These are phyloP conservation scores for Lactifluus echinatus DNA, from an alignment of 768 basidiomycete genomes.

Conservation along the genomic window DNA sequence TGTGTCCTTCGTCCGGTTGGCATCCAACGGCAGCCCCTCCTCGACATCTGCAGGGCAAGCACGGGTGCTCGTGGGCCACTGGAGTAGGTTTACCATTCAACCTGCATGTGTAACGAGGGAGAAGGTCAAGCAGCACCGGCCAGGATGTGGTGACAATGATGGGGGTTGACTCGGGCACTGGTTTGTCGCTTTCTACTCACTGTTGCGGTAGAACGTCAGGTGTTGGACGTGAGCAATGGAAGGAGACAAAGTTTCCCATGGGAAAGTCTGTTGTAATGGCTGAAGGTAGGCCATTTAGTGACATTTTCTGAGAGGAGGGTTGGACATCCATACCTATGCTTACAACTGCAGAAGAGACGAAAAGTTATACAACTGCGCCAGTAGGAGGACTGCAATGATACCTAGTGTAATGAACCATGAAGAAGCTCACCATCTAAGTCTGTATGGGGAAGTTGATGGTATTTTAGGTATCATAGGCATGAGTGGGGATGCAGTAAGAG, in stretches of 20 bases:
- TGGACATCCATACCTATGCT: constrained; percentile 28
- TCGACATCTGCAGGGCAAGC: constrained; percentile 1
- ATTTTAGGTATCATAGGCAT: background rate
- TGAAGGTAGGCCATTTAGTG: background rate
- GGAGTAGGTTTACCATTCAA: background rate
- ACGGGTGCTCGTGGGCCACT: background rate
- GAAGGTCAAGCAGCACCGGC: background rate
- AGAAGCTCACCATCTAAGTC: constrained; percentile 50
- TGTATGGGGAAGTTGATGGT: constrained; percentile 27
- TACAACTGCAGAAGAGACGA: constrained; percentile 30
- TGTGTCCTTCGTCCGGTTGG: background rate
- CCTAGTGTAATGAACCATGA: constrained; percentile 46
- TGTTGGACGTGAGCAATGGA: background rate
- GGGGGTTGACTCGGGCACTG: background rate
- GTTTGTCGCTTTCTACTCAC: background rate
- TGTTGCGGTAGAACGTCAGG: background rate
- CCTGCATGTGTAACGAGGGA: background rate
- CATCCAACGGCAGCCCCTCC: background rate
- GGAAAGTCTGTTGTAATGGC: constrained; percentile 29
- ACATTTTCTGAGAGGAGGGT: constrained; percentile 24
- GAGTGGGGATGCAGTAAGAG: background rate
- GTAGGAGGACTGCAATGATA: background rate
- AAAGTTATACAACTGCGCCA: background rate
- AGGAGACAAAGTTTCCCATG: constrained; percentile 13
- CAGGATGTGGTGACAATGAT: background rate